Percentiles rank a stretch among this genome's conserved stretches.
These are phyloP conservation scores for Malbranchea cinnamomea DNA, from an alignment of 2,329 filamentous ascomycete genomes.

Conservation along the genomic window DNA sequence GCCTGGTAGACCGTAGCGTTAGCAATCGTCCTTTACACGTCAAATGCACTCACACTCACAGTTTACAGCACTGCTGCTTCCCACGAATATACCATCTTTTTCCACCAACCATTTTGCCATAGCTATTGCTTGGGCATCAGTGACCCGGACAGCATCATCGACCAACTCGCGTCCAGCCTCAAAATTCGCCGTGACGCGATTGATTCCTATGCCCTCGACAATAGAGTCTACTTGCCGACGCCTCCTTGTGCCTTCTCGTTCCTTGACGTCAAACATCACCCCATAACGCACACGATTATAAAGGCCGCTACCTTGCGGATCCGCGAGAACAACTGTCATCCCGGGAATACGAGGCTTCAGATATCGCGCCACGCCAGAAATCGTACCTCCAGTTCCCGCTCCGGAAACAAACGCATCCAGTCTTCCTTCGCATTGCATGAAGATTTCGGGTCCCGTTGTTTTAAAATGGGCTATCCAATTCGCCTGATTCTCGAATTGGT, in stretches of 20 bases:
- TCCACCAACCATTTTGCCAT: constrained; percentile 98
- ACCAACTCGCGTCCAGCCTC: constrained; percentile 73
- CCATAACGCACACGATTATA: constrained; percentile 86
- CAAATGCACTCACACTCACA: constrained; percentile 37
- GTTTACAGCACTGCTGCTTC: constrained; percentile 93
- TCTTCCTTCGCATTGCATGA: constrained; percentile 54
- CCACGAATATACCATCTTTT: constrained; percentile 85
- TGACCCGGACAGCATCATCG: constrained; percentile 79
- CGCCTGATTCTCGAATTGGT: constrained; percentile 85
- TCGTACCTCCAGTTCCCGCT: constrained; percentile 85
- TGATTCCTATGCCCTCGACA: constrained; percentile 91
- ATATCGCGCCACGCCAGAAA: constrained; percentile 71
- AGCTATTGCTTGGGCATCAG: constrained; percentile 70
- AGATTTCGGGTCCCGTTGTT: constrained; percentile 82
- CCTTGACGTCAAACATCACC: constrained; percentile 85
- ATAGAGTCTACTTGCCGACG: constrained; percentile 88
- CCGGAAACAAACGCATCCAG: constrained; percentile 85
- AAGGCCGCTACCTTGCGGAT: constrained; percentile 85
- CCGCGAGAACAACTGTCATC: constrained; percentile 65
- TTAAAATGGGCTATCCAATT: constrained; percentile 77
- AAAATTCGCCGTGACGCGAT: constrained; percentile 86
- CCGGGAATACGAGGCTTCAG: constrained; percentile 57
- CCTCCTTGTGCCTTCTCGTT: constrained; percentile 78
- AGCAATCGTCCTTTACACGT: no score
- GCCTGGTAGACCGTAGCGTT: no score